Evolutionary conservation across 202 grass and related monocot species (phyloP), one percentile per base, ranked within the genome.

Genomic region (Digitaria exilis): DNA sequence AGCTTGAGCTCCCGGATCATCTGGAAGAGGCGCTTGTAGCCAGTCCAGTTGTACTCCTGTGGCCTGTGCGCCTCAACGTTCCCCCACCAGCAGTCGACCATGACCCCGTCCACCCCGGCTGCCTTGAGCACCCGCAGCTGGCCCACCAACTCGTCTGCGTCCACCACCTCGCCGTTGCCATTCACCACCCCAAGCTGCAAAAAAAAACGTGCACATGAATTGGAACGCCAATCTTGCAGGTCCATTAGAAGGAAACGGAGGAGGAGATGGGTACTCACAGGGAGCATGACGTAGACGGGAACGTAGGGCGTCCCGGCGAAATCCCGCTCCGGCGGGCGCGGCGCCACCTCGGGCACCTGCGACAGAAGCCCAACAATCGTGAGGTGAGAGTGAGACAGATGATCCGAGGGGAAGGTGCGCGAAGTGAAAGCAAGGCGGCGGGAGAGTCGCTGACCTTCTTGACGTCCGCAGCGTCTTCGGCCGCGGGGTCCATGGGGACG

Each of bases 21-120:
- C 25, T 83, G 86, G 84, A 98, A 98, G 25, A 98, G 87, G 18
- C 85, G 82, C 64, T 82, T 88, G 86, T 98, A 98, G 0, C 90
- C 92, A 1, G 81, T 80, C 95, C 95, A 95, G 64, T 93, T 91
- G 45, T 98, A 98, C 71, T 91, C 56, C 78, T 71, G 87, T 18
- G 90, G 92, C 4, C 18, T 35, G 77, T 83, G 64, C 5, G 84
- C 67, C 82, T 98, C 95, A 15, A 98, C 92, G 22, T 88, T 93
- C 21, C 95, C 95, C 95, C 95, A 98, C 90, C 90, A 98, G 84
- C 90, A 93, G 74, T 98, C 95, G 4, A 98, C 88, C 92, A 95
- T 98, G 25, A 98, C 90, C 3, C 95, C 92, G 12, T 98, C 92
- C 2, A 98, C 95, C 4, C 82, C 86, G 4, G 88, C 48, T 9